Percentiles rank a stretch among this genome's conserved stretches.
phyloP scores from a whole-genome alignment of 2,329 filamentous ascomycete species.

The Sporothrix curviconia region DNA sequence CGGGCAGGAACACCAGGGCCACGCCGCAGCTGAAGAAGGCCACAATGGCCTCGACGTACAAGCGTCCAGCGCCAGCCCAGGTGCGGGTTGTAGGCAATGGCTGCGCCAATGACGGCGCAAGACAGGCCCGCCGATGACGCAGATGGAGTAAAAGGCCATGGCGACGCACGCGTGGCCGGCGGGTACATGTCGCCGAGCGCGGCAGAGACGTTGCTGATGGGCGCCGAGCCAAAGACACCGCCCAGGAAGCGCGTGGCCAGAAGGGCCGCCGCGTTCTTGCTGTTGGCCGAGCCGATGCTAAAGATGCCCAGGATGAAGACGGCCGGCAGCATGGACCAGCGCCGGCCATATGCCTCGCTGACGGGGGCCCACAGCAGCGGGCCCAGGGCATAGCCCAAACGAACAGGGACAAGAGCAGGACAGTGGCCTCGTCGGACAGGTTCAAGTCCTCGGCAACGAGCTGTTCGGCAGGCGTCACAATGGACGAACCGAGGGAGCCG shows the following conservation, averaged over 20 bases:
- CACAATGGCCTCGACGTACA: slow-evolving; percentile 25
- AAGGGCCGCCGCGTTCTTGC: slow-evolving; percentile 44
- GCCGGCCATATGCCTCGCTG: slow-evolving; percentile 39
- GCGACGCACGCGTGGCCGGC: slow-evolving; percentile 44
- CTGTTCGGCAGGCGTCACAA: slow-evolving; percentile 40
- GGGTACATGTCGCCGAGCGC: slow-evolving; percentile 58
- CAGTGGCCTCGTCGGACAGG: slow-evolving; percentile 37
- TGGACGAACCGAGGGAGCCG: slow-evolving; percentile 43
- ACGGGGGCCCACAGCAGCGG: slow-evolving; percentile 36
- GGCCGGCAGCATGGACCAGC: slow-evolving; percentile 37
- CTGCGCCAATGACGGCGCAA: slow-evolving; percentile 38
- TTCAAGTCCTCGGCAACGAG: slow-evolving; percentile 30
- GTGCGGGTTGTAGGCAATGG: slow-evolving; percentile 24
- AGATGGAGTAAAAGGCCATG: slow-evolving; percentile 37
- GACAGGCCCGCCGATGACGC: slow-evolving; percentile 35
- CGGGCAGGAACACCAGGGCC: slow-evolving; percentile 25
- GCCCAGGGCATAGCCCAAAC: slow-evolving; percentile 35
- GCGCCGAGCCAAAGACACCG: slow-evolving; percentile 55
- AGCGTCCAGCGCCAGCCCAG: slow-evolving; percentile 25
- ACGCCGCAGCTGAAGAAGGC: slow-evolving; percentile 19
- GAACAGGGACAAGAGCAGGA: slow-evolving; percentile 41
- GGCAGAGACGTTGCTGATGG: slow-evolving; percentile 57
- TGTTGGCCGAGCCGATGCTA: slow-evolving; percentile 38
- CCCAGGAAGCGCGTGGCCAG: slow-evolving; percentile 61
- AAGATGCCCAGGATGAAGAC: slow-evolving; percentile 37